These are phyloP conservation scores for Crithidia acanthocephali DNA, from an alignment of 208 protist species.

Conservation along the genomic window DNA sequence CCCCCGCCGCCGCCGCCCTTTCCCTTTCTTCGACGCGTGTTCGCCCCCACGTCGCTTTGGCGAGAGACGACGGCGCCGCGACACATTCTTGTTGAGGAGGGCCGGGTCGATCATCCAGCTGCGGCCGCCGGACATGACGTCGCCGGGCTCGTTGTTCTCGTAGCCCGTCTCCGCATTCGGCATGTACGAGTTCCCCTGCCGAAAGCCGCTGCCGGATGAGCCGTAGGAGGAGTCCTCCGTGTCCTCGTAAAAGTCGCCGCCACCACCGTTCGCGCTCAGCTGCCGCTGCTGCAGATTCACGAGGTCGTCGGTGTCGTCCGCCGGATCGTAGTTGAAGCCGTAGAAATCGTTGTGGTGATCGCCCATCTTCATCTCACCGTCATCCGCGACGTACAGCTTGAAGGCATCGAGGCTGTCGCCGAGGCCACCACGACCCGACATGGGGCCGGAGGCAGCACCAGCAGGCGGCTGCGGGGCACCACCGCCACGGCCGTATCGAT, in stretches of 20 bases:
- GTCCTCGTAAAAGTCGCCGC: constrained; percentile 20
- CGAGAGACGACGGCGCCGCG: constrained; percentile 9
- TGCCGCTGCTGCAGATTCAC: constrained; percentile 11
- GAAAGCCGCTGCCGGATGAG: neutral
- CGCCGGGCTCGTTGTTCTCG: neutral
- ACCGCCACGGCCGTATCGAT: constrained; percentile 15
- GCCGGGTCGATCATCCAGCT: constrained; percentile 13
- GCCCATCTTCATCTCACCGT: constrained; percentile 34
- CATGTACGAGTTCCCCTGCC: neutral
- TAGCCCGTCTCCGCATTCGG: neutral
- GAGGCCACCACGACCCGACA: constrained; percentile 1
- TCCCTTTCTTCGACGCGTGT: neutral
- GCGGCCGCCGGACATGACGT: neutral
- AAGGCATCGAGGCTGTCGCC: constrained; percentile 33
- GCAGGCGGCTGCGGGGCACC: neutral
- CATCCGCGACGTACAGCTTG: constrained; percentile 33
- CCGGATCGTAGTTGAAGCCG: constrained; percentile 31
- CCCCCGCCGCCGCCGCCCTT: neutral
- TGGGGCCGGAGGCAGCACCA: neutral
- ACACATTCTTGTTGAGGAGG: neutral
- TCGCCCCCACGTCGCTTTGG: neutral
- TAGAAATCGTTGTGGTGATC: constrained; percentile 28
- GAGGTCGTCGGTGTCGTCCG: constrained; percentile 19
- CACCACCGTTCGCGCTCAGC: constrained; percentile 9
- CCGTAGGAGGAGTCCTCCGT: constrained; percentile 12